phyloP scores from a whole-genome alignment of 352 stramenopile species.

The Phytophthora sp. region DNA sequence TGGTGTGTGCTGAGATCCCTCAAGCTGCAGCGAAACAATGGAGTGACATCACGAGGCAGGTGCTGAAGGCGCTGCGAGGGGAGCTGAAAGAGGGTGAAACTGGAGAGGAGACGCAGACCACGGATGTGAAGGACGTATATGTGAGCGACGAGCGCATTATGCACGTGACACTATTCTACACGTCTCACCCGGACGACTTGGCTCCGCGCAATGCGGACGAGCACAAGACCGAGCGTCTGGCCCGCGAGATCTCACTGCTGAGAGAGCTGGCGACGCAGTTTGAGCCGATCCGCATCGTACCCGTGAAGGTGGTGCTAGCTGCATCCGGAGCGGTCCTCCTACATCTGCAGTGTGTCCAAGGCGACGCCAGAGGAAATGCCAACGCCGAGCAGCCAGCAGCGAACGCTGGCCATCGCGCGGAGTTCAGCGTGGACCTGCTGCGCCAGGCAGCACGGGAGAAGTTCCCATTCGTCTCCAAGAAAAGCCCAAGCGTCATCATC shows the following conservation, averaged over 20 bases:
- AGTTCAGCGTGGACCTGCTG: slow-evolving; percentile 55
- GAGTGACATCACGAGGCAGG: slow-evolving; percentile 29
- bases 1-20: slow-evolving; percentile 52
- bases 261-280: slow-evolving; percentile 35
- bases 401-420: slow-evolving; percentile 23
- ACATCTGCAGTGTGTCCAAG: slow-evolving; percentile 49
- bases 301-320: slow-evolving; percentile 52
- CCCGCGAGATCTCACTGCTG: slow-evolving; percentile 43
- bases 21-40: slow-evolving; percentile 29
- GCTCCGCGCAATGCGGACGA: slow-evolving; percentile 12
- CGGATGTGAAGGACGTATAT: slow-evolving; percentile 38
- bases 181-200: slow-evolving; percentile 64
- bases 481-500: slow-evolving; percentile 43
- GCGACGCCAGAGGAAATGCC: not conserved
- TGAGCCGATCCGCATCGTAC: slow-evolving; percentile 37
- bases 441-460: slow-evolving; percentile 37
- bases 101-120: not conserved
- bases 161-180: slow-evolving; percentile 79
- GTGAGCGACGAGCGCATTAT: slow-evolving; percentile 63
- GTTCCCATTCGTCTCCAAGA: slow-evolving; percentile 45
- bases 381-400: not conserved
- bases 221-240: slow-evolving; percentile 27
- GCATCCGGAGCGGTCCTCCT: slow-evolving; percentile 60
- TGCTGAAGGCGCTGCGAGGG: slow-evolving; percentile 35
- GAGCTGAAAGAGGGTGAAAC: not conserved